Evolutionary conservation across 352 stramenopile genomes (phyloP), one percentile per base, ranked within the genome.

Genomic region (Hyaloperonospora arabidopsidis): DNA sequence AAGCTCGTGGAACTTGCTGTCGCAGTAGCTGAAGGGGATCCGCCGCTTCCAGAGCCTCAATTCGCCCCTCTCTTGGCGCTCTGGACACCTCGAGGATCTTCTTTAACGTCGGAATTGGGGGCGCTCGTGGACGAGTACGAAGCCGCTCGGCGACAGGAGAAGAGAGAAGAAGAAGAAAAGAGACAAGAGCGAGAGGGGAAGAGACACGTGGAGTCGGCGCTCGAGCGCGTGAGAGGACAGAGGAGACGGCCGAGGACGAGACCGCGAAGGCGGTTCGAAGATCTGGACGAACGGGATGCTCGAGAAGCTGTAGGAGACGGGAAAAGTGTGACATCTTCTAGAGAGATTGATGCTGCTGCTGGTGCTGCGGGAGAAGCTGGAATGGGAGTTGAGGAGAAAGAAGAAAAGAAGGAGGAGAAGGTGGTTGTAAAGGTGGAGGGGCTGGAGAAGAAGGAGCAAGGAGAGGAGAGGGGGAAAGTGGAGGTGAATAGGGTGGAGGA

Each of bases 41-140:
- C 70, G 17, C 72, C 72, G 10, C 58, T 89, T 15, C 76, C 70
- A 0, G 58, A 61, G 45, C 55, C 65, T 11, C 63, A 76, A 61
- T 85, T 86, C 19, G 38, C 66, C n/a, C 64, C 60, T 28, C 51
- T 89, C 5, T 57, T 89, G 46, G 59, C 59, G 21, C 50, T 74
- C 5, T 86, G 74, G 76, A 70, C 73, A 12, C 62, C 77, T 19
- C 15, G 15, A 23, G 1, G 49, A 1, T 57, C 61, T 15, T 45
- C 56, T 0, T 40, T 48, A 18, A 12, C 21, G 5, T 48, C 49
- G 0, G 76, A 84, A 18, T 40, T 89, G 32, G 61, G 57, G 45
- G 59, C 68, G 46, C 55, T 84, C 18, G 58, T 85, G 23, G 57
- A 67, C 32, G 64, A 72, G 47, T 58, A 74, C 17, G 64, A 84